A percentile compares a stretch with the other conserved stretches of the same genome.
Evolutionary conservation across 164 flowering plant genomes (phyloP).

Genomic region (Tinospora cordifolia): DNA sequence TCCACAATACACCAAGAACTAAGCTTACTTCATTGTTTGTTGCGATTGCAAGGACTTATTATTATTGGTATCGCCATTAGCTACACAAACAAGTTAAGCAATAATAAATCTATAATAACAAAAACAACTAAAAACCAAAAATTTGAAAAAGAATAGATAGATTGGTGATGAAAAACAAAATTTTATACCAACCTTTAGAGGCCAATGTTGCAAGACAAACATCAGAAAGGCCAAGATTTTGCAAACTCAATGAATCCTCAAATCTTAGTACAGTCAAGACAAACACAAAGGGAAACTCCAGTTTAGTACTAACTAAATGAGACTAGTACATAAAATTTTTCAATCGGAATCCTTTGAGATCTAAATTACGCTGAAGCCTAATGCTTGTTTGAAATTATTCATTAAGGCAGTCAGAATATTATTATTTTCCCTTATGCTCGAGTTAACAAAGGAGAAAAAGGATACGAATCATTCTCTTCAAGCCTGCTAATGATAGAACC

Average conservation of each 20-base stretch:
- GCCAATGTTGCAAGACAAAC: slow-evolving; percentile 69
- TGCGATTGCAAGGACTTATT: not conserved
- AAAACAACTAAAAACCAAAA: not conserved
- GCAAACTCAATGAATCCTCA: slow-evolving; percentile 52
- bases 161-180: not conserved
- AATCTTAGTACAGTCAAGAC: slow-evolving; percentile 43
- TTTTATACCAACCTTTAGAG: slow-evolving; percentile 43
- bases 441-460: slow-evolving; percentile 19
- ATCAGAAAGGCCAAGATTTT: slow-evolving; percentile 71
- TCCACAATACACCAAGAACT: not conserved
- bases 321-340: not conserved
- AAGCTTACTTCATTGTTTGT: slow-evolving; percentile 14
- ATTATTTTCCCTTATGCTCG: no score
- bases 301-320: not conserved
- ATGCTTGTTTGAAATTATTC: no score
- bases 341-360: not conserved
- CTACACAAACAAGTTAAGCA: slow-evolving; percentile 5
- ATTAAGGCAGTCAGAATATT: no score
- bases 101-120: not conserved
- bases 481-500: slow-evolving; percentile 26
- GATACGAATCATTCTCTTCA: slow-evolving; percentile 64
- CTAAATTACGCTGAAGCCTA: no score
- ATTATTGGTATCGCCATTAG: slow-evolving; percentile 12
- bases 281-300: not conserved
- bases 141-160: not conserved